Percentiles rank a stretch among this genome's conserved stretches.
Conservation (phyloP, 306 rosid species). For the Elaeagnus macrophylla region DNA sequence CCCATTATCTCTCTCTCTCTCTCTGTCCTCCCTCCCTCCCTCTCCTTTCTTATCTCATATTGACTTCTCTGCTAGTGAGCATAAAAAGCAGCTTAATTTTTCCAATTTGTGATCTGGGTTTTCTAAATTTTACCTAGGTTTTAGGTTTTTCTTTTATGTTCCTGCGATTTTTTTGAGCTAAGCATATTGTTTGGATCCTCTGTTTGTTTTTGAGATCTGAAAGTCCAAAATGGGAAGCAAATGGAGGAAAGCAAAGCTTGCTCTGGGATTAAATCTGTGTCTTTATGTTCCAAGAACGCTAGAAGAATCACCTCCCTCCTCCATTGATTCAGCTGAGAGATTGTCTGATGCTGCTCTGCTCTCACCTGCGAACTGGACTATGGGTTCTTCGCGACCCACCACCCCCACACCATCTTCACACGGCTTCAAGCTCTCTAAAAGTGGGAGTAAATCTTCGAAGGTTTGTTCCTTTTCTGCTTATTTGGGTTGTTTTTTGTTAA, state of each 20-base stretch:
- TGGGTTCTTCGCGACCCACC: conserved; percentile 36
- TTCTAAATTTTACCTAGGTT: conserved; percentile 18
- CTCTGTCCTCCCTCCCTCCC: not conserved
- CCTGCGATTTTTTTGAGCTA: conserved; percentile 6
- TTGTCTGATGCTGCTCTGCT: conserved; percentile 79
- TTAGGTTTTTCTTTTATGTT: conserved; percentile 1
- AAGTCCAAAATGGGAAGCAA: conserved; percentile 69
- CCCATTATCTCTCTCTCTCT: conserved; percentile 30
- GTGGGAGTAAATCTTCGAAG: conserved; percentile 46
- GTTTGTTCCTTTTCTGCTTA: conserved; percentile 17
- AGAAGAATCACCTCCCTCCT: conserved; percentile 49
- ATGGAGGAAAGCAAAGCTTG: conserved; percentile 89
- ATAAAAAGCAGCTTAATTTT: conserved; percentile 21
- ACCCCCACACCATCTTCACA: conserved; percentile 39
- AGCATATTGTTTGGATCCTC: conserved; percentile 13
- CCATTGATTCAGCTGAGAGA: conserved; percentile 42
- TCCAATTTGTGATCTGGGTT: conserved; percentile 68
- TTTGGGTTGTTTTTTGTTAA: not conserved
- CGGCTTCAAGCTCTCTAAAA: conserved; percentile 34
- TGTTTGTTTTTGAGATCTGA: conserved; percentile 20
- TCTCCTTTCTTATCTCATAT: not conserved
- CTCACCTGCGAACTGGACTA: conserved; percentile 48
- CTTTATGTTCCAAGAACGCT: conserved; percentile 64
- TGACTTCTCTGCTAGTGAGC: conserved; percentile 20
- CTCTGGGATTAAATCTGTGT: conserved; percentile 77